Evolutionary conservation across 768 basidiomycete genomes (phyloP).

Genomic region (Cystobasidium onofrii): DNA sequence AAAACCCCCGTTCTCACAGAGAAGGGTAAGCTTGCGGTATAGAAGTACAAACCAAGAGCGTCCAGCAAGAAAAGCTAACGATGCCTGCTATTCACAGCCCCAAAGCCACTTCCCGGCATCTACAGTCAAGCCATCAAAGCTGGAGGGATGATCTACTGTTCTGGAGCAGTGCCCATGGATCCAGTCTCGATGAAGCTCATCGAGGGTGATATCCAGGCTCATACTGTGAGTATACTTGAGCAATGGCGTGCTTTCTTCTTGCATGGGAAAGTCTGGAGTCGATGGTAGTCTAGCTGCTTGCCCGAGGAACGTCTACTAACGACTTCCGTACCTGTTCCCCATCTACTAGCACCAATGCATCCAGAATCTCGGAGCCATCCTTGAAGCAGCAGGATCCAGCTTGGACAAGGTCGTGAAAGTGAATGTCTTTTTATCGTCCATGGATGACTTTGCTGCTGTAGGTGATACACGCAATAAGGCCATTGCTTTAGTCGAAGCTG

Average conservation of each 20-base stretch:
- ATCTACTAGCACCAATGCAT: slow-evolving; percentile 2
- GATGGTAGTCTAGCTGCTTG: too few relatives aligned
- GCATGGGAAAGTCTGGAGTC: too few relatives aligned
- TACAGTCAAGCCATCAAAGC: slow-evolving; percentile 4
- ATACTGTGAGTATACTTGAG: background rate
- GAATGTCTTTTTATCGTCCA: slow-evolving; percentile 2
- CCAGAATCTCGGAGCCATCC: background rate
- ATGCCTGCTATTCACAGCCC: background rate
- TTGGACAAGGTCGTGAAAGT: slow-evolving; percentile 3
- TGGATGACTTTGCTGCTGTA: slow-evolving; percentile 4
- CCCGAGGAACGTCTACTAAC: background rate
- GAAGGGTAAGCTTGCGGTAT: background rate
- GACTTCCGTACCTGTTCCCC: background rate
- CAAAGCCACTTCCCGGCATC: background rate
- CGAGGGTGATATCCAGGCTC: background rate
- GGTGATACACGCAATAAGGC: background rate
- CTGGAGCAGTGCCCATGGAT: background rate
- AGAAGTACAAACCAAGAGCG: too few relatives aligned
- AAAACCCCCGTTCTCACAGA: background rate
- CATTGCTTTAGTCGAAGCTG: too few relatives aligned
- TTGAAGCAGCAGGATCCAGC: background rate
- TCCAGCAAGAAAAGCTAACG: too few relatives aligned
- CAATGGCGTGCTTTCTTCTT: too few relatives aligned
- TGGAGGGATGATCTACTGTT: background rate
- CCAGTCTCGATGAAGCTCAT: background rate